Evolutionary conservation across 495 filamentous ascomycete genomes (phyloP).

Genomic region (Filosporella fistucella): DNA sequence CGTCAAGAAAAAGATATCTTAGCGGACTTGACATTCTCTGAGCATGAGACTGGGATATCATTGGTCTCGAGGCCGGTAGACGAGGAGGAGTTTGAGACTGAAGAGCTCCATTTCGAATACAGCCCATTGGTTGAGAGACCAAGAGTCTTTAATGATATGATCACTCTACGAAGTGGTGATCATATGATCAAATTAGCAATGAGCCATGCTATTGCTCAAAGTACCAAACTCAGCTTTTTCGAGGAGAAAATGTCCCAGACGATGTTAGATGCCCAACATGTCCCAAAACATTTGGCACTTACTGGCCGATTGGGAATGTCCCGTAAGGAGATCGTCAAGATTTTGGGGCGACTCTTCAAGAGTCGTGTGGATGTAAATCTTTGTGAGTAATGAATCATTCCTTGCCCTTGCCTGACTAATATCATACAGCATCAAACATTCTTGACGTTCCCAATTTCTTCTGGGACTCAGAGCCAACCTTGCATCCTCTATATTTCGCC

Average conservation of each 20-base stretch:
- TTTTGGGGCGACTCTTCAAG: constrained; percentile 86
- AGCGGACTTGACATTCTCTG: constrained; percentile 90
- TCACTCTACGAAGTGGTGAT: constrained; percentile 83
- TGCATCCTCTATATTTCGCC: constrained; percentile 90
- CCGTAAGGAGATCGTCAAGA: constrained; percentile 84
- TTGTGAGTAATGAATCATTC: constrained; percentile 54
- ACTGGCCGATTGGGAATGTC: constrained; percentile 91
- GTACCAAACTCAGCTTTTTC: constrained; percentile 94
- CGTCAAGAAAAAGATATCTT: constrained; percentile 94
- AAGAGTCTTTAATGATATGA: constrained; percentile 98
- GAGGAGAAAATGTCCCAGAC: constrained; percentile 95
- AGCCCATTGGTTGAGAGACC: constrained; percentile 77
- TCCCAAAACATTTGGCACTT: constrained; percentile 82
- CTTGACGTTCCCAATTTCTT: constrained; percentile 98
- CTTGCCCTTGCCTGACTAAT: constrained; percentile 1
- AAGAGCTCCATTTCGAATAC: constrained; percentile 99
- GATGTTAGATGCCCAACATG: constrained; percentile 87
- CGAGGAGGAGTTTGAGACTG: constrained; percentile 85
- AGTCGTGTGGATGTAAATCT: constrained; percentile 96
- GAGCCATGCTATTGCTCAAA: constrained; percentile 94
- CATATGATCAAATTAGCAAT: constrained; percentile 99
- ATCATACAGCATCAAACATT: constrained; percentile 76
- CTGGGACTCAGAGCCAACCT: constrained; percentile 93
- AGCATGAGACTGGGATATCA: constrained; percentile 34
- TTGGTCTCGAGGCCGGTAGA: constrained; percentile 36